Evolutionary conservation across 148 eudicot species (phyloP), one percentile per base, ranked within the genome.

Genomic region (Polygonum aviculare): DNA sequence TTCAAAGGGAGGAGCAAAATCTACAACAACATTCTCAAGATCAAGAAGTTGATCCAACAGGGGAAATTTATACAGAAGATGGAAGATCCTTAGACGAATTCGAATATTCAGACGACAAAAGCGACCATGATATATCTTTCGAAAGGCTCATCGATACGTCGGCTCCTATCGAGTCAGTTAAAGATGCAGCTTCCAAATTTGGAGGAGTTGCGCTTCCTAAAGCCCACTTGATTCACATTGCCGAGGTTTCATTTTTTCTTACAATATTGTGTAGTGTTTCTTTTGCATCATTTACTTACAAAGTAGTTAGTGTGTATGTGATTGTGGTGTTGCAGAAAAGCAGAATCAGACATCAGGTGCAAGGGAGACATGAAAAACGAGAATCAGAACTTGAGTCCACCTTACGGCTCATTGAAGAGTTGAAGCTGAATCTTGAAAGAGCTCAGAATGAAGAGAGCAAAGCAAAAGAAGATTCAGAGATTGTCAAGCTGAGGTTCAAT

Each of bases 181-280:
- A 89, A 84, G 88, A 90, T 33, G 98, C 98, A 57, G 98, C 89
- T 65, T 91, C 98, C 36, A 93, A 85, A 81, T 93, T 93, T 51
- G 98, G 98, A 51, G 98, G 98, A 65, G 89, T 89, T 73, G 92
- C 87, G 77, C 92, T 87, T 81, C 90, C 94, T 92, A 93, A 91
- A 79, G 93, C 98, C 78, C 98, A 90, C 75, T 86, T 83, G 80
- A 86, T 83, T 57, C 92, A 86, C 60, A 91, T 93, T 26, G 90
- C 87, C 36, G 98, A 93, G 98, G 96, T 93, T 65, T 16, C 12
- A 14, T 49, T 52, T 54, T 49, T 49, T 26, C 31, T 69, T 80
- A 67, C 38, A 19, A 19, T 57, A 16, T 50, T 2, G n/a, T 50
- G 54, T 50, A 14, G n/a, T 50, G 54, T 5, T 54, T n/a, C 4